Evolutionary conservation across 2,329 filamentous ascomycete species (phyloP).

Genomic region (Botrytis deweyae): DNA sequence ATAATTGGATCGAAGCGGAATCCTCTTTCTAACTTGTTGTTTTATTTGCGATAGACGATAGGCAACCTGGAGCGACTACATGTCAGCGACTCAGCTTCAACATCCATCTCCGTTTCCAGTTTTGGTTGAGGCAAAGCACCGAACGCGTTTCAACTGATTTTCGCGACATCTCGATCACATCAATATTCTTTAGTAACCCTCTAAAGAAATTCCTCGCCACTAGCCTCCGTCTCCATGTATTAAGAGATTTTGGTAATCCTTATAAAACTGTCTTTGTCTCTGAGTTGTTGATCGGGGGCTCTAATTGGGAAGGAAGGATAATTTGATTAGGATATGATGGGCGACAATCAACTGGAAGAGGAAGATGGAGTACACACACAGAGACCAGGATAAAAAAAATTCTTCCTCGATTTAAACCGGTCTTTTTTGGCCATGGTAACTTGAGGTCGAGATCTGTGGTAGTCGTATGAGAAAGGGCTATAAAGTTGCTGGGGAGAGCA

Average conservation of each 20-base stretch:
- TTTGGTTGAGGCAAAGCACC: neutral
- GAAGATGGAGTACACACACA: neutral
- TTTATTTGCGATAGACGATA: neutral
- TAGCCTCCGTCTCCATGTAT: conserved; percentile 46
- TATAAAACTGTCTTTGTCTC: conserved; percentile 43
- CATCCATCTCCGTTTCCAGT: neutral
- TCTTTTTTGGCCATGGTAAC: neutral
- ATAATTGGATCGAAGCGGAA: neutral
- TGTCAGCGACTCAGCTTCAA: neutral
- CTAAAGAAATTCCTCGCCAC: conserved; percentile 46
- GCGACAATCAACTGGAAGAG: too few species aligned
- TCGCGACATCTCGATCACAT: neutral
- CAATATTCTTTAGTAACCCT: conserved; percentile 36
- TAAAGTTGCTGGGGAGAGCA: neutral
- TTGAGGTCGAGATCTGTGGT: neutral
- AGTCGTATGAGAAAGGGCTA: neutral
- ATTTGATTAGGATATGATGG: conserved; percentile 44
- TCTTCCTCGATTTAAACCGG: neutral
- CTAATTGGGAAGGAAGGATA: conserved; percentile 13
- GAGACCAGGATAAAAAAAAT: neutral
- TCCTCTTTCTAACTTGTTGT: neutral
- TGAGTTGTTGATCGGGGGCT: conserved; percentile 39
- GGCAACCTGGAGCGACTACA: neutral
- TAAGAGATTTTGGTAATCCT: conserved; percentile 43
- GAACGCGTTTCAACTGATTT: neutral